Percentiles rank a stretch among this genome's conserved stretches.
phyloP scores from a whole-genome alignment of 2,329 filamentous ascomycete genomes.

The Hypomyces rosellus region DNA sequence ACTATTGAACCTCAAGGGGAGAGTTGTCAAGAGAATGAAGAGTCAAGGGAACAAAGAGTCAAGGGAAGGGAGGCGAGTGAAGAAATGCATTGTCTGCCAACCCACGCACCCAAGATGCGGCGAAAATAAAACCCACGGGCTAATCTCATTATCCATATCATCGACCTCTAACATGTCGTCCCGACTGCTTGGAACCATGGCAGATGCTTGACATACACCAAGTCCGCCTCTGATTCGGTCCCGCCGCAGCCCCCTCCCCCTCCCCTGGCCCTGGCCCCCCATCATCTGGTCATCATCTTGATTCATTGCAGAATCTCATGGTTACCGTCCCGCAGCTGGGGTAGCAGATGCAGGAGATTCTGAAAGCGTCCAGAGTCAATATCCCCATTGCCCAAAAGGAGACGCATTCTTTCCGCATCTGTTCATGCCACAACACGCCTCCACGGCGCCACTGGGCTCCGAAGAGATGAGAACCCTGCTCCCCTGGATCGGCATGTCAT shows the following conservation, averaged over 20 bases:
- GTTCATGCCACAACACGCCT: not conserved
- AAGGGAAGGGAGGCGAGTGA: too few relatives aligned
- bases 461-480: not conserved
- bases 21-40: too few relatives aligned
- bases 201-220: not conserved
- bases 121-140: too few relatives aligned
- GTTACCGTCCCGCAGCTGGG: slow-evolving; percentile 2
- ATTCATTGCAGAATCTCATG: not conserved
- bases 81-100: too few relatives aligned
- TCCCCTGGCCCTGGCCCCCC: not conserved
- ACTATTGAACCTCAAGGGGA: too few relatives aligned
- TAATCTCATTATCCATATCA: too few relatives aligned
- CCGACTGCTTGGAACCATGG: not conserved
- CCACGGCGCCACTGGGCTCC: not conserved
- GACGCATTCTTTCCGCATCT: not conserved
- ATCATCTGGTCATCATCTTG: slow-evolving; percentile 1
- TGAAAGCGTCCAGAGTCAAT: not conserved
- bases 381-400: not conserved
- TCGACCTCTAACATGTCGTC: not conserved
- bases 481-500: not conserved
- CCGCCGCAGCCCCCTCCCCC: not conserved
- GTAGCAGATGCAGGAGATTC: slow-evolving; percentile 2
- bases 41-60: too few relatives aligned
- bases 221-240: not conserved
- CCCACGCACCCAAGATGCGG: too few relatives aligned